Percentiles rank a stretch among this genome's conserved stretches.
Evolutionary conservation across 805 yeast species (phyloP).

Genomic region (Zygotorulaspora chibaensis): DNA sequence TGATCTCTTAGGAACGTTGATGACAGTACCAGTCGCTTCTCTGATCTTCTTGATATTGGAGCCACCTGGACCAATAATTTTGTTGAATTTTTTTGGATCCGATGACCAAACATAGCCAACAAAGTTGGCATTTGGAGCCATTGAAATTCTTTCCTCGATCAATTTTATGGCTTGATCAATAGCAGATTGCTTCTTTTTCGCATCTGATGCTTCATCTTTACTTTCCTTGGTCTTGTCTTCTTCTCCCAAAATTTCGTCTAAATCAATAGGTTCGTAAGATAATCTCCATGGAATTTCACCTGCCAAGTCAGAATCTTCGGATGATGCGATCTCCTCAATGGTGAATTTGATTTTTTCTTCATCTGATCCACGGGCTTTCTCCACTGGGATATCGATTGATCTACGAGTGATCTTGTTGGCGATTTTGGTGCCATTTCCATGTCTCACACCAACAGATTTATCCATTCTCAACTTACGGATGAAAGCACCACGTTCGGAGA

Average conservation of each 20-base stretch:
- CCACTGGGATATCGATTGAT: constrained; percentile 45
- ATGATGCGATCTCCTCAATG: constrained; percentile 35
- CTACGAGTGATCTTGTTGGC: constrained; percentile 49
- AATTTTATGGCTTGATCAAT: constrained; percentile 29
- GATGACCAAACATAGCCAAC: constrained; percentile 62
- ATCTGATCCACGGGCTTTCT: constrained; percentile 41
- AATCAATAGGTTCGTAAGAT: constrained; percentile 37
- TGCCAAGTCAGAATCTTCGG: constrained; percentile 23
- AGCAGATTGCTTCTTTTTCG: constrained; percentile 49
- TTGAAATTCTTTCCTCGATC: constrained; percentile 47
- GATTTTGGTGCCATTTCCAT: constrained; percentile 46
- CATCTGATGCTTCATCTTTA: constrained; percentile 44
- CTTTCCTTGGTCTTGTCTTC: constrained; percentile 37
- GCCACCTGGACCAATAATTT: constrained; percentile 76
- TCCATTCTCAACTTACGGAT: constrained; percentile 51
- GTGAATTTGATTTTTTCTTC: constrained; percentile 46
- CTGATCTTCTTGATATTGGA: constrained; percentile 59
- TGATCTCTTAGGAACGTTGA: constrained; percentile 57
- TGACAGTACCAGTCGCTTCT: constrained; percentile 50
- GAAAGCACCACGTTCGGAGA: constrained; percentile 64
- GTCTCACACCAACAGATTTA: constrained; percentile 53
- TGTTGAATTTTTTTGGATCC: constrained; percentile 49
- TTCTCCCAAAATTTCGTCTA: constrained; percentile 25
- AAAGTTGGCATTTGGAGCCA: constrained; percentile 43
- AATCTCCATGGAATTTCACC: constrained; percentile 63